Evolutionary conservation across 495 filamentous ascomycete genomes (phyloP).

Genomic region (Trypethelium eluteriae): DNA sequence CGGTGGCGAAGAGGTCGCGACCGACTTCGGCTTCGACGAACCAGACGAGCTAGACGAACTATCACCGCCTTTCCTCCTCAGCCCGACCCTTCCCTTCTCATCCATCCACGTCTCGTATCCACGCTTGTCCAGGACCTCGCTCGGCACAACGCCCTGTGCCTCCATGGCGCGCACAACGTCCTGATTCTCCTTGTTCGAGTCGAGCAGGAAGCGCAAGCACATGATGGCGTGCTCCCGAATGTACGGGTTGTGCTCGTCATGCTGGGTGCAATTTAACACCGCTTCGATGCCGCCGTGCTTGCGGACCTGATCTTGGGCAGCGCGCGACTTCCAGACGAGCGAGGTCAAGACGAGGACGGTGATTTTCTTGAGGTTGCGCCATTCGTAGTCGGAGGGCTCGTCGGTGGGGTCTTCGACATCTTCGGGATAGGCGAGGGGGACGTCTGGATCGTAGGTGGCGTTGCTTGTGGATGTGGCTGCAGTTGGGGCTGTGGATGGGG

Average conservation of each 20-base stretch:
- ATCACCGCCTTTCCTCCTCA: constrained; percentile 26
- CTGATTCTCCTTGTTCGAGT: constrained; percentile 74
- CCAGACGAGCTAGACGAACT: not conserved
- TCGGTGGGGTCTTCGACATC: constrained; percentile 52
- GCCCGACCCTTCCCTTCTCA: constrained; percentile 31
- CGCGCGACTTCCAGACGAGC: constrained; percentile 68
- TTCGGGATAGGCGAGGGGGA: constrained; percentile 36
- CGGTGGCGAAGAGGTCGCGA: not conserved
- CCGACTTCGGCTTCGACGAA: constrained; percentile 9
- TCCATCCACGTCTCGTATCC: constrained; percentile 40
- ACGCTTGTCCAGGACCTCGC: constrained; percentile 35
- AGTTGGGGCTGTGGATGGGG: constrained; percentile 15
- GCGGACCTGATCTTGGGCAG: constrained; percentile 79
- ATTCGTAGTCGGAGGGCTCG: constrained; percentile 81
- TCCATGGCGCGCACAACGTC: constrained; percentile 60
- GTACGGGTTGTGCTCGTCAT: constrained; percentile 82
- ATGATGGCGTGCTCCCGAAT: constrained; percentile 87
- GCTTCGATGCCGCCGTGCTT: constrained; percentile 72
- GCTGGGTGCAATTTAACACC: constrained; percentile 76
- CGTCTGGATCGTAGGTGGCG: constrained; percentile 26
- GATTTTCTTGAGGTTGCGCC: constrained; percentile 87
- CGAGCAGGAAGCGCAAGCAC: constrained; percentile 79
- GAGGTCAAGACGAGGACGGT: constrained; percentile 80
- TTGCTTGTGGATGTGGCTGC: not conserved
- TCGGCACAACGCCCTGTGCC: constrained; percentile 24